phyloP scores from a whole-genome alignment of 2,329 filamentous ascomycete species.

The Cladorrhinum sp. region DNA sequence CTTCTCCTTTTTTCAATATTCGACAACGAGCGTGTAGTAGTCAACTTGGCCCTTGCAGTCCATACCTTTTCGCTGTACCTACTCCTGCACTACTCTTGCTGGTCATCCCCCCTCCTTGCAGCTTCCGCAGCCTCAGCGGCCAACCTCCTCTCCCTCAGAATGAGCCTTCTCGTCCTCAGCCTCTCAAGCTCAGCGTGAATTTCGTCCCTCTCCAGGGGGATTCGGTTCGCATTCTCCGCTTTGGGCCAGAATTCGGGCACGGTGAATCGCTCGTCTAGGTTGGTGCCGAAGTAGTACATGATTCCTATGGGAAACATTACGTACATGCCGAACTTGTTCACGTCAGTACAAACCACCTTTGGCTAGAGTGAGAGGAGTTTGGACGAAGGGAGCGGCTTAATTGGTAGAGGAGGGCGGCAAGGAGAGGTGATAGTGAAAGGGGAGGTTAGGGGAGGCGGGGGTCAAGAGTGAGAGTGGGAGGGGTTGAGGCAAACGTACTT shows the following conservation, averaged over 20 bases:
- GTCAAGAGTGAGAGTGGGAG: conserved; percentile 2
- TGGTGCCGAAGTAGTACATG: conserved; percentile 99
- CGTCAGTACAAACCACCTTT: not conserved
- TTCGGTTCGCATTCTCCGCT: conserved; percentile 69
- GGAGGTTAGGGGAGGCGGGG: not conserved
- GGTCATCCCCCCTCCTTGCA: not conserved
- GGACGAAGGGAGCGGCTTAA: too few relatives aligned
- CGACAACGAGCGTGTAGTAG: too few relatives aligned
- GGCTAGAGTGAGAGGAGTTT: too few relatives aligned
- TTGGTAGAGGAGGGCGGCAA: too few relatives aligned
- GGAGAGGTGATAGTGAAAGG: conserved; percentile 3
- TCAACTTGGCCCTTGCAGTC: too few relatives aligned
- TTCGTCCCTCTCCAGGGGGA: conserved; percentile 76
- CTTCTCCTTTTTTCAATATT: too few relatives aligned
- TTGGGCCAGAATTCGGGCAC: conserved; percentile 94
- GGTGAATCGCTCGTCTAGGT: conserved; percentile 87
- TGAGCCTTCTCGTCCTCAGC: conserved; percentile 62
- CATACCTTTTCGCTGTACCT: too few relatives aligned
- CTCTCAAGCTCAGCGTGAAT: conserved; percentile 78
- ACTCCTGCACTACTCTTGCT: conserved; percentile 5
- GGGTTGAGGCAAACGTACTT: conserved; percentile 52
- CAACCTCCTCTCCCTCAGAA: conserved; percentile 69
- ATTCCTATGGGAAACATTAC: conserved; percentile 97
- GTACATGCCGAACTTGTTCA: conserved; percentile 89
- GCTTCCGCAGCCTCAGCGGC: conserved; percentile 36